Evolutionary conservation across 148 eudicot species (phyloP), one percentile per base, ranked within the genome.

Genomic region (Chenopodium berlandieri): DNA sequence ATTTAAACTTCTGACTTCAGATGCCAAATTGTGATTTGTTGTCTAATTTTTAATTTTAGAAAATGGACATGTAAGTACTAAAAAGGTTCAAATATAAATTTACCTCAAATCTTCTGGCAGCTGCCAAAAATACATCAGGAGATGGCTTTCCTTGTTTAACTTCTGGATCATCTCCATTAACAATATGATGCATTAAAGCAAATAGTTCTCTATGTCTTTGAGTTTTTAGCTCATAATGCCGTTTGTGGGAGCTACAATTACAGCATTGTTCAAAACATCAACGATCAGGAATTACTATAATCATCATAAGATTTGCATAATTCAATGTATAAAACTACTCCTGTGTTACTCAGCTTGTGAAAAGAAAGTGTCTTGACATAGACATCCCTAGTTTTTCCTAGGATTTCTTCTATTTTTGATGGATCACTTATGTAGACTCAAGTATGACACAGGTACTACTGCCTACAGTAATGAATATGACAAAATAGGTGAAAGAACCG

Each of bases 81-180:
- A 40, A 58, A 30, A 19, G 2, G 17, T 31, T 4, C 17, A n/a
- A 40, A n/a, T 19, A 70, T 50, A 7, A 47, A 48, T 52, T 75
- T 86, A 94, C 99, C 97, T 96, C 95, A 75, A 96, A 96, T 91
- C 99, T 91, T 83, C 82, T 92, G 75, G 97, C 92, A 63, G 98
- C 99, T 75, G 93, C 91, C 80, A 92, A 89, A 76, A 96, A 96
- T 27, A 90, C 89, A 84, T 92, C 98, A 30, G 99, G 98, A 71
- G 99, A 87, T 75, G 99, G 99, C 83, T 95, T 95, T 80, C 99
- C 97, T 83, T 91, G 89, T 87, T 92, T 94, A 71, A 95, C 97
- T 90, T 95, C 99, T 68, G 97, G 97, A 90, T 96, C 99, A 86
- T 96, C 99, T 31, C 99, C 99, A 70, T 82, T 88, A 73, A 96